Evolutionary conservation across 192 early-diverging fungal genomes (phyloP).

Genomic region (Coemansia umbellata): DNA sequence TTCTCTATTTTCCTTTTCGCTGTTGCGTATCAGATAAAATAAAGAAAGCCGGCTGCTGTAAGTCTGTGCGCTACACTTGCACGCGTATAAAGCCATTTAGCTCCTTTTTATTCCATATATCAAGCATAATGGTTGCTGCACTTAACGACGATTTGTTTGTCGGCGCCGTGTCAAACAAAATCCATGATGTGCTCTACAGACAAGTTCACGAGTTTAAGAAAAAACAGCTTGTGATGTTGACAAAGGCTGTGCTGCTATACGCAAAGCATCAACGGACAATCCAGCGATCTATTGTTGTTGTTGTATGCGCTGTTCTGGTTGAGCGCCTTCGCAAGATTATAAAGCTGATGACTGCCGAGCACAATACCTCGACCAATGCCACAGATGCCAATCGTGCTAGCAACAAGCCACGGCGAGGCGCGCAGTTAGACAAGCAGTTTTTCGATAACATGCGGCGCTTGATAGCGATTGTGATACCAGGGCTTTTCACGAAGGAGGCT

Average conservation of each 20-base stretch:
- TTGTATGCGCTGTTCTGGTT: constrained; percentile 21
- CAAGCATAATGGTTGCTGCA: constrained; percentile 22
- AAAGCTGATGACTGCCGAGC: constrained; percentile 28
- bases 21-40: too few species aligned
- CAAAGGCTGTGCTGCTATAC: constrained; percentile 22
- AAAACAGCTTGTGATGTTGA: constrained; percentile 25
- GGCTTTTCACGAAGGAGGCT: constrained; percentile 78
- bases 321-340: constrained; percentile 33
- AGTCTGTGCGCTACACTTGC: too few species aligned
- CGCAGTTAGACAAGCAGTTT: constrained; percentile 53
- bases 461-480: constrained; percentile 81
- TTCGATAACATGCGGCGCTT: constrained; percentile 64
- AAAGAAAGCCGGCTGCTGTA: too few species aligned
- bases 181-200: constrained; percentile 27
- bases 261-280: constrained; percentile 36
- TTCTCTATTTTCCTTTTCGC: too few species aligned
- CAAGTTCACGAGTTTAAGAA: constrained; percentile 28
- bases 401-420: constrained; percentile 6
- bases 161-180: constrained; percentile 19
- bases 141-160: constrained; percentile 33
- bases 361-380: neutral
- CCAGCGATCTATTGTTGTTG: constrained; percentile 25
- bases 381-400: too few species aligned
- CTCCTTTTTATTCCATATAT: neutral
- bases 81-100: too few species aligned